A percentile compares a stretch with the other conserved stretches of the same genome.
Evolutionary conservation across 345 rosid genomes (phyloP).

Genomic region (Heritiera fomes): DNA sequence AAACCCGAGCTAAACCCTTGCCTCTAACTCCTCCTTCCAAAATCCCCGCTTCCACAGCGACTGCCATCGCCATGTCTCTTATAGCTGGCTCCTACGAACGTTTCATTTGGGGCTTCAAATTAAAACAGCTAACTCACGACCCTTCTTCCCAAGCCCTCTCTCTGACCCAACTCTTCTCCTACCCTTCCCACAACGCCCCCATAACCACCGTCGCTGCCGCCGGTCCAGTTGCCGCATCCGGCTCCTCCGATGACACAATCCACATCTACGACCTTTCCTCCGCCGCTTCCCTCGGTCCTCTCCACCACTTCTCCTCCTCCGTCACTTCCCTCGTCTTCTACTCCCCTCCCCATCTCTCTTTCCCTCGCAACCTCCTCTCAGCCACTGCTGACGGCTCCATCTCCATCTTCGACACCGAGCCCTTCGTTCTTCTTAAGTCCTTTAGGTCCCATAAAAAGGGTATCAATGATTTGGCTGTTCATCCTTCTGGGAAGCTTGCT

Average conservation of each 20-base stretch:
- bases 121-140: slow-evolving; percentile 50
- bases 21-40: background rate
- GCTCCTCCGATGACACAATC: slow-evolving; percentile 77
- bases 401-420: slow-evolving; percentile 81
- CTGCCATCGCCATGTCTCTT: slow-evolving; percentile 56
- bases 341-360: slow-evolving; percentile 68
- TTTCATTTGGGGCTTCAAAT: slow-evolving; percentile 85
- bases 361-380: slow-evolving; percentile 88
- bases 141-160: slow-evolving; percentile 41
- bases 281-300: slow-evolving; percentile 81
- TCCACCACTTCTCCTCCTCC: slow-evolving; percentile 66
- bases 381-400: slow-evolving; percentile 81
- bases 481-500: slow-evolving; percentile 83
- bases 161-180: slow-evolving; percentile 75
- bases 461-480: slow-evolving; percentile 71
- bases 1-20: slow-evolving; percentile 17
- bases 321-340: slow-evolving; percentile 78
- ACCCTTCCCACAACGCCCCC: slow-evolving; percentile 83
- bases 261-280: slow-evolving; percentile 83
- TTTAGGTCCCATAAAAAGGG: slow-evolving; percentile 64
- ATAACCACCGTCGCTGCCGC: slow-evolving; percentile 77
- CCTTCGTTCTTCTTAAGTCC: slow-evolving; percentile 77
- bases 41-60: background rate
- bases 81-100: slow-evolving; percentile 92
- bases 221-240: slow-evolving; percentile 84